A percentile compares a stretch with the other conserved stretches of the same genome.
Evolutionary conservation across 495 filamentous ascomycete genomes (phyloP).

Genomic region (Penicillium lagena): DNA sequence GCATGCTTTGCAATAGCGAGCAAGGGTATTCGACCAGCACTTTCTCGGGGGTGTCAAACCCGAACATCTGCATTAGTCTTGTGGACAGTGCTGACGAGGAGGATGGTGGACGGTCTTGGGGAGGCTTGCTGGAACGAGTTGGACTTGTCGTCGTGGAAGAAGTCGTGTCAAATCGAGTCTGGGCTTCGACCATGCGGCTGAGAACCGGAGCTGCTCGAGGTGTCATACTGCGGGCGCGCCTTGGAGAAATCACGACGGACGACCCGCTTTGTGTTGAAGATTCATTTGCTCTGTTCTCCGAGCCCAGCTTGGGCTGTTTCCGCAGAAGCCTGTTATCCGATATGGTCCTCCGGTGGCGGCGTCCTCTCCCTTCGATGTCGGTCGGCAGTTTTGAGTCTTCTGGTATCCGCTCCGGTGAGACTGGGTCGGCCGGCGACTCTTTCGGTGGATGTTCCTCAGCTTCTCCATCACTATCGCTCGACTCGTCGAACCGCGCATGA

Average conservation of each 20-base stretch:
- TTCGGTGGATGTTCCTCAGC: conserved; percentile 18
- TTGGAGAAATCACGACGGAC: conserved; percentile 11
- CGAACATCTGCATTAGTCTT: conserved; percentile 82
- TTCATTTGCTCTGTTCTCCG: conserved; percentile 22
- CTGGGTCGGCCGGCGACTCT: conserved; percentile 1
- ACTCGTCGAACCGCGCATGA: conserved; percentile 72
- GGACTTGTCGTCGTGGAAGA: conserved; percentile 14
- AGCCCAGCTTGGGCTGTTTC: conserved; percentile 49
- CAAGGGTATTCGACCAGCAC: conserved; percentile 91
- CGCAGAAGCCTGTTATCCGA: conserved; percentile 57
- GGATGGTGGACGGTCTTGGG: conserved; percentile 16
- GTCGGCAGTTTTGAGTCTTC: conserved; percentile 1
- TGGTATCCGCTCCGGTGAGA: background rate
- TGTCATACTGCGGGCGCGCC: conserved; percentile 32
- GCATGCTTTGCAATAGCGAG: conserved; percentile 85
- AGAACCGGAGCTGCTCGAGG: conserved; percentile 63
- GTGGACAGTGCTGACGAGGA: conserved; percentile 49
- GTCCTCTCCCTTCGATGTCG: conserved; percentile 22
- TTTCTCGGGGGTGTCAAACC: conserved; percentile 74
- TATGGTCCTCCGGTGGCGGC: conserved; percentile 47
- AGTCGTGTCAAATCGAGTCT: conserved; percentile 51
- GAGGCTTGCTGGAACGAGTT: conserved; percentile 10
- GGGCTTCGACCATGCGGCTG: conserved; percentile 79
- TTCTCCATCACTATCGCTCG: conserved; percentile 72
- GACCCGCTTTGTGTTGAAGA: conserved; percentile 11